Percentiles rank a stretch among this genome's conserved stretches.
These are phyloP conservation scores for Neonectria hederae DNA, from an alignment of 2,329 filamentous ascomycete species.

Conservation along the genomic window DNA sequence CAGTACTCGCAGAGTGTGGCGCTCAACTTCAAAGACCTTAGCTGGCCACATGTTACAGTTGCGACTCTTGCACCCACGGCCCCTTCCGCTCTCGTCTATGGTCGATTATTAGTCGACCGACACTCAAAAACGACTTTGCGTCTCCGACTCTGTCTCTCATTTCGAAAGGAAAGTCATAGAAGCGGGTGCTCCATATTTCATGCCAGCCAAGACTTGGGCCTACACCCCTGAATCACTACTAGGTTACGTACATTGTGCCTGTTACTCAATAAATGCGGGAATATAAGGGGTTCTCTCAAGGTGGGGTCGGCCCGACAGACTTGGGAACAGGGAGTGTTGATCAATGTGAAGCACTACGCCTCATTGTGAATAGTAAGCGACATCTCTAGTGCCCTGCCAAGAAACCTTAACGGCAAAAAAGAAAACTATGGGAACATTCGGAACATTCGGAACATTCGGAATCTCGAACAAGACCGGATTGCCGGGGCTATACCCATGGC, in stretches of 20 bases:
- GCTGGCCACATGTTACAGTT: slow-evolving; percentile 32
- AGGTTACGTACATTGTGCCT: too few species aligned
- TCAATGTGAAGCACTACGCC: background rate
- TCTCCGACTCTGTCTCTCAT: too few species aligned
- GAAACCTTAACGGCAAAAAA: background rate
- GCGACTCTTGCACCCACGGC: slow-evolving; percentile 29
- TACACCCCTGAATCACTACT: too few species aligned
- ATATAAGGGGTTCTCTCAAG: too few species aligned
- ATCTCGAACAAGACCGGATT: background rate
- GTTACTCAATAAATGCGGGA: too few species aligned
- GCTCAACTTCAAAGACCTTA: slow-evolving; percentile 24
- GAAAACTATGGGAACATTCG: background rate
- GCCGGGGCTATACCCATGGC: background rate
- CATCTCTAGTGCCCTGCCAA: background rate
- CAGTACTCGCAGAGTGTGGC: slow-evolving; percentile 48
- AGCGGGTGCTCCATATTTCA: too few species aligned
- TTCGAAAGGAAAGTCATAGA: too few species aligned
- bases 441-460: background rate
- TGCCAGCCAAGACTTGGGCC: too few species aligned
- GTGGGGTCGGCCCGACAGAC: too few species aligned
- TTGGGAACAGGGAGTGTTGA: background rate
- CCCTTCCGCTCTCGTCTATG: background rate
- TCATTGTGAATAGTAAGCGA: background rate
- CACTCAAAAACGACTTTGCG: too few species aligned
- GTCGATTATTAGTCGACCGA: background rate